Percentiles rank a stretch among this genome's conserved stretches.
These are phyloP conservation scores for Apophysomyces sp. DNA, from an alignment of 371 early-diverging fungal genomes.

Conservation along the genomic window DNA sequence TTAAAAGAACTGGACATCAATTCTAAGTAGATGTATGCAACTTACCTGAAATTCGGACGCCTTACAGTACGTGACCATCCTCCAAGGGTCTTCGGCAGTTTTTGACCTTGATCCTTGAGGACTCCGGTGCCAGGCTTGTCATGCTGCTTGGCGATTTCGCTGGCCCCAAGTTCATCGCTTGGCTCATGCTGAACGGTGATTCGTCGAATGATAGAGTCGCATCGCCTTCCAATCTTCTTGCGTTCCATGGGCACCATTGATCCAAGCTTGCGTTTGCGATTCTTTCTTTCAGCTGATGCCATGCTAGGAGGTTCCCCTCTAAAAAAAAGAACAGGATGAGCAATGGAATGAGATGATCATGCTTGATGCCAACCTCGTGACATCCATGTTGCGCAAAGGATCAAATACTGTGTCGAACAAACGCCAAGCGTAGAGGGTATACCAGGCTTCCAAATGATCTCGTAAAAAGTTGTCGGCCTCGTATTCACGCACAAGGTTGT, in stretches of 20 bases:
- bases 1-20: too few species aligned
- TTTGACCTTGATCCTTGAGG: too few species aligned
- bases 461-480: background rate
- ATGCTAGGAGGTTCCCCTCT: background rate
- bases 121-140: too few species aligned
- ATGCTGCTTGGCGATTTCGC: too few species aligned
- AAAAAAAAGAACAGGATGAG: background rate
- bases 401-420: constrained; percentile 4
- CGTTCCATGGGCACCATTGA: too few species aligned
- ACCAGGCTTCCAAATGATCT: background rate
- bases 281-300: background rate
- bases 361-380: background rate
- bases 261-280: background rate
- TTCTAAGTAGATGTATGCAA: too few species aligned
- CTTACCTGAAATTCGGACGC: too few species aligned
- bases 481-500: constrained; percentile 2
- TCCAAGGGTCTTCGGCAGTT: too few species aligned
- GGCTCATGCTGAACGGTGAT: background rate
- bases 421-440: background rate
- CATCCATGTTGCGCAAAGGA: background rate
- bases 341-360: background rate
- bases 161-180: background rate
- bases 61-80: too few species aligned
- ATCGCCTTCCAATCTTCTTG: background rate
- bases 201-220: background rate